Base-by-base conservation (phyloP, 2,329 filamentous ascomycete genomes). In the Lachnellula willkommii region DNA sequence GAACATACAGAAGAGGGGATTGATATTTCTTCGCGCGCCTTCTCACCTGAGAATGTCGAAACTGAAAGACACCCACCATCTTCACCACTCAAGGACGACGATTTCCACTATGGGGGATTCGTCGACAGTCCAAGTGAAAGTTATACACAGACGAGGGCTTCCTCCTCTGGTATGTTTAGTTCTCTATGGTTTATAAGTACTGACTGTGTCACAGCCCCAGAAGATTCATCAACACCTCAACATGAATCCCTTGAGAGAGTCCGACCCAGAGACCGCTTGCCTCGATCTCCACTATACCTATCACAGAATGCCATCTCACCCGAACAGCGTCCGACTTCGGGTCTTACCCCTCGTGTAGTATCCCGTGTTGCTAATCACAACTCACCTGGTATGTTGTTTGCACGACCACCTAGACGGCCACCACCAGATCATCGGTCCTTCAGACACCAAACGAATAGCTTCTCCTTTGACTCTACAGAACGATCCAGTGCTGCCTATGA, bases 371-470 rank as follows among this genome's bases (percentile, higher is more conserved):
- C 62, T 26, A 63, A 53, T 14, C 60, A 65, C 35, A 63, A 65
- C n/a, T 62, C 56, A 3, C 63, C 66, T n/a, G 65, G 65, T 15
- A 62, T 68, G 14, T 58, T 70, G 4, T 70, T 69, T 46, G 51
- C 68, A 12, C 61, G 64, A n/a, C 68, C 68, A 32, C 58, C 68
- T 32, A 57, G 69, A 48, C 60, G 65, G 49, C 60, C 58, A 39
- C 54, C 59, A 9, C 24, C 43, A 54, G 52, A 32, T 9, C 59
- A 59, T 15, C 67, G 63, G 14, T 60, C 47, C 12, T 68, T 70
- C 37, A 67, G 68, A 56, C 69, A 67, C 50, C 70, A 71, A 53
- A 70, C 67, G 14, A 66, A 70, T 35, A 71, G 66, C 48, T 71
- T 70, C 54, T 70, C 70, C n/a, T 68, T 66, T 32, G 66, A 68